A percentile compares a stretch with the other conserved stretches of the same genome.
These are phyloP conservation scores for Aureoboletus auriporus DNA, from an alignment of 768 basidiomycete genomes.

Conservation along the genomic window DNA sequence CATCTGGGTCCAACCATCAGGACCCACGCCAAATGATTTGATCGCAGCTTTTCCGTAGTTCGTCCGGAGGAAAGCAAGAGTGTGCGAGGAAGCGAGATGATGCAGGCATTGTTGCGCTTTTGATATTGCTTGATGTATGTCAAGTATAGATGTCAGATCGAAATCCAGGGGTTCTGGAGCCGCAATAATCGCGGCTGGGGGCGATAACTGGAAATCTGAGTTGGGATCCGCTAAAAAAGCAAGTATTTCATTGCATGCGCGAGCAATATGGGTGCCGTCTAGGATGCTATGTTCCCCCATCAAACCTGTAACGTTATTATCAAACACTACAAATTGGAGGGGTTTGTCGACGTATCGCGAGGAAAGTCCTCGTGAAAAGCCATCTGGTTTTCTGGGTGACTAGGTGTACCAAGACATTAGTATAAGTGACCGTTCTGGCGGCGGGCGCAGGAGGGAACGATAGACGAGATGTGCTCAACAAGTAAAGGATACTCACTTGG, in stretches of 20 bases:
- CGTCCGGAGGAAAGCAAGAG: slow-evolving; percentile 59
- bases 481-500: slow-evolving; percentile 37
- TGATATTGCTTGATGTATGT: slow-evolving; percentile 44
- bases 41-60: slow-evolving; percentile 82
- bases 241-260: slow-evolving; percentile 71
- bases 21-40: slow-evolving; percentile 82
- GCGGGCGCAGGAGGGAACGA: background rate
- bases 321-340: too few relatives aligned
- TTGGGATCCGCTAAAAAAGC: slow-evolving; percentile 50
- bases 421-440: background rate
- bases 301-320: too few relatives aligned
- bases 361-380: too few relatives aligned
- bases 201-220: slow-evolving; percentile 57
- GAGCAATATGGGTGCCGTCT: slow-evolving; percentile 82
- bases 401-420: background rate
- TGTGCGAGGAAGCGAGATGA: slow-evolving; percentile 60
- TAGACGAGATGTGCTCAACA: background rate
- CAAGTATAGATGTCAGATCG: slow-evolving; percentile 44
- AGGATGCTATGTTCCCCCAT: slow-evolving; percentile 86
- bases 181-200: slow-evolving; percentile 12
- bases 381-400: slow-evolving; percentile 62
- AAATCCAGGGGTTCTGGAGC: slow-evolving; percentile 58
- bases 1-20: slow-evolving; percentile 95
- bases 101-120: slow-evolving; percentile 52
- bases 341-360: too few relatives aligned